Percentiles rank a stretch among this genome's conserved stretches.
Conservation (phyloP, 352 stramenopile species). For the Globisporangium splendens region DNA sequence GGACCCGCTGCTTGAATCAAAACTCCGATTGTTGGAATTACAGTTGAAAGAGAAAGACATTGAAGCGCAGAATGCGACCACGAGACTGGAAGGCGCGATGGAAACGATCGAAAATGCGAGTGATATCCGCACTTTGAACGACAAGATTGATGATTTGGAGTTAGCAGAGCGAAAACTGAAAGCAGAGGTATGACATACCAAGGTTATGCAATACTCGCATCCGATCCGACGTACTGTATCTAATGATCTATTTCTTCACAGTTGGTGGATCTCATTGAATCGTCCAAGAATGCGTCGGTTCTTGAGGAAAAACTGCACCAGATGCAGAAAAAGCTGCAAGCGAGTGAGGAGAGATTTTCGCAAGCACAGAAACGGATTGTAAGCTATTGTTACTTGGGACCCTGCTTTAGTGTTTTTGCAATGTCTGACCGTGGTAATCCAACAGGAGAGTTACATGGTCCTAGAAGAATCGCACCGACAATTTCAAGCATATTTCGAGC, state of each 20-base stretch:
- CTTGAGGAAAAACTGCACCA: conserved; percentile 64
- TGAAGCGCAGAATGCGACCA: conserved; percentile 36
- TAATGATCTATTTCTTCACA: conserved; percentile 13
- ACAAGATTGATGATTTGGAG: conserved; percentile 60
- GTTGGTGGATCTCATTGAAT: conserved; percentile 66
- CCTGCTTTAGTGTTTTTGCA: background rate
- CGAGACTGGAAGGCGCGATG: conserved; percentile 40
- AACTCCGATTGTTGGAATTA: conserved; percentile 59
- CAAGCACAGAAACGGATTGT: conserved; percentile 47
- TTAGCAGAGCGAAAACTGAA: conserved; percentile 62
- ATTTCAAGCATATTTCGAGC: conserved; percentile 47
- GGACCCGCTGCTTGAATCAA: conserved; percentile 56
- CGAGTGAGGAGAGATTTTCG: conserved; percentile 48
- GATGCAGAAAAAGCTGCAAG: conserved; percentile 41
- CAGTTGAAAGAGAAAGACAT: conserved; percentile 65
- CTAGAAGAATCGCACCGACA: conserved; percentile 41
- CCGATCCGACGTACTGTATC: background rate
- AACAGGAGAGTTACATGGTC: conserved; percentile 35
- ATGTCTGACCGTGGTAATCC: conserved; percentile 8
- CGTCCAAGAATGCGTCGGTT: conserved; percentile 54
- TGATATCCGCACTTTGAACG: conserved; percentile 52
- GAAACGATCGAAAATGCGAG: conserved; percentile 45
- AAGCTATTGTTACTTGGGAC: conserved; percentile 15
- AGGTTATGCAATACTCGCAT: conserved; percentile 1
- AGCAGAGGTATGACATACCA: conserved; percentile 38